Evolutionary conservation across 805 yeast genomes (phyloP).

Genomic region (Teunomyces kruisii): DNA sequence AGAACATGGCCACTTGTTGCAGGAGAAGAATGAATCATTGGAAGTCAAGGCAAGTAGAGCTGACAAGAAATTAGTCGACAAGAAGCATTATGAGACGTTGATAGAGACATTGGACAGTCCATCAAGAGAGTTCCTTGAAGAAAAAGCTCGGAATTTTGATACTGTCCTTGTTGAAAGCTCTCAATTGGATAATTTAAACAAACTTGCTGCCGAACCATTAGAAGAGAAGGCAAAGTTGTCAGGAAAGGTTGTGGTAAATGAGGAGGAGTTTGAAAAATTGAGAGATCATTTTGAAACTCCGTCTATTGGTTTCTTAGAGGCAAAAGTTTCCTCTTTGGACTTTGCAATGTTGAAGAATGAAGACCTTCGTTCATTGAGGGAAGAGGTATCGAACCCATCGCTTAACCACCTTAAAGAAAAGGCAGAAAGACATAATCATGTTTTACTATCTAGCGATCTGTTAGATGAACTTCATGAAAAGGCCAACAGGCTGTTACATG

Average conservation of each 20-base stretch:
- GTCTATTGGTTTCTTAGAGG: conserved; percentile 16
- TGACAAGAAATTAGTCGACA: background rate
- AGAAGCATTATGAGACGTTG: background rate
- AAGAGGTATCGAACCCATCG: conserved; percentile 8
- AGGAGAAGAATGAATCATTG: conserved; percentile 10
- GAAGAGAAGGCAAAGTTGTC: background rate
- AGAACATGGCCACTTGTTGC: conserved; percentile 5
- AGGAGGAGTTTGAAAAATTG: conserved; percentile 23
- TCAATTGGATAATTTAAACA: background rate
- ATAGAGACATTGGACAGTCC: conserved; percentile 1
- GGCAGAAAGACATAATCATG: conserved; percentile 6
- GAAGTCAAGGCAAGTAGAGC: conserved; percentile 13
- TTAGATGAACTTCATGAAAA: conserved; percentile 8
- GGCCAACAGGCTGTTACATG: conserved; percentile 7
- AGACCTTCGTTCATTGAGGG: conserved; percentile 4
- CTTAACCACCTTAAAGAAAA: conserved; percentile 7
- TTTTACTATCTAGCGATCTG: conserved; percentile 4
- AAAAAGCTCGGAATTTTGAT: conserved; percentile 4
- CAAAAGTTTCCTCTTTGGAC: background rate
- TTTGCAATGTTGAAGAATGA: background rate
- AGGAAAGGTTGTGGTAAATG: background rate
- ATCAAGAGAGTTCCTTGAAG: conserved; percentile 1
- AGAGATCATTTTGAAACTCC: conserved; percentile 18
- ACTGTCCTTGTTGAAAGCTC: background rate
- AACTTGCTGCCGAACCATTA: background rate